Percentiles rank a stretch among this genome's conserved stretches.
These are phyloP conservation scores for Alternaria longipes DNA, from an alignment of 2,329 filamentous ascomycete genomes.

Conservation along the genomic window DNA sequence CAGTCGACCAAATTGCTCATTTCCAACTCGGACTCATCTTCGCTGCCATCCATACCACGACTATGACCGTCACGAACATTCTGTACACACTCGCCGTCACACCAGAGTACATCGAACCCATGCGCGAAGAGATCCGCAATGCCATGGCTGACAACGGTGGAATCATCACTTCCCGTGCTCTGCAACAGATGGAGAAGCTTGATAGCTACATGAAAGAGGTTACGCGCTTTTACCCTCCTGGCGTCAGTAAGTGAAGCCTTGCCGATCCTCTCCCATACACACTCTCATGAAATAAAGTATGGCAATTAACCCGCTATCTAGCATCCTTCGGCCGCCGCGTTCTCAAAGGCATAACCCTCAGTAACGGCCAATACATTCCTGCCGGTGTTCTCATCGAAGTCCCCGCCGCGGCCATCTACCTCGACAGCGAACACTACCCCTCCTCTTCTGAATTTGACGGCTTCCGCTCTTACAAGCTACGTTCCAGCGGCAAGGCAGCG, in stretches of 20 bases:
- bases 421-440: conserved; percentile 35
- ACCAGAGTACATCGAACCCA: conserved; percentile 55
- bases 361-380: conserved; percentile 61
- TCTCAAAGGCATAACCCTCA: conserved; percentile 61
- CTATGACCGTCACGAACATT: conserved; percentile 37
- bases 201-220: conserved; percentile 51
- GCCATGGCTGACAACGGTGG: conserved; percentile 49
- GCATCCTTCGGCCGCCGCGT: conserved; percentile 62
- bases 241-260: conserved; percentile 27
- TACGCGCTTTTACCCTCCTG: conserved; percentile 36
- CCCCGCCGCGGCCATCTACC: conserved; percentile 39
- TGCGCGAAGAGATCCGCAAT: conserved; percentile 54
- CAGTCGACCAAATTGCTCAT: conserved; percentile 15
- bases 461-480: conserved; percentile 44
- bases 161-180: conserved; percentile 37
- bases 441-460: conserved; percentile 41
- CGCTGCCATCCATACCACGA: conserved; percentile 46
- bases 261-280: too few species aligned
- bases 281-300: background rate
- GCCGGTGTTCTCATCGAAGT: conserved; percentile 47
- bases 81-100: conserved; percentile 43
- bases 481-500: conserved; percentile 27
- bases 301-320: conserved; percentile 1
- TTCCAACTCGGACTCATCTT: conserved; percentile 40
- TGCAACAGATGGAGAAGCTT: conserved; percentile 49